Evolutionary conservation across 2,329 filamentous ascomycete genomes (phyloP), one percentile per base, ranked within the genome.

Genomic region (Huntiella abstrusa): DNA sequence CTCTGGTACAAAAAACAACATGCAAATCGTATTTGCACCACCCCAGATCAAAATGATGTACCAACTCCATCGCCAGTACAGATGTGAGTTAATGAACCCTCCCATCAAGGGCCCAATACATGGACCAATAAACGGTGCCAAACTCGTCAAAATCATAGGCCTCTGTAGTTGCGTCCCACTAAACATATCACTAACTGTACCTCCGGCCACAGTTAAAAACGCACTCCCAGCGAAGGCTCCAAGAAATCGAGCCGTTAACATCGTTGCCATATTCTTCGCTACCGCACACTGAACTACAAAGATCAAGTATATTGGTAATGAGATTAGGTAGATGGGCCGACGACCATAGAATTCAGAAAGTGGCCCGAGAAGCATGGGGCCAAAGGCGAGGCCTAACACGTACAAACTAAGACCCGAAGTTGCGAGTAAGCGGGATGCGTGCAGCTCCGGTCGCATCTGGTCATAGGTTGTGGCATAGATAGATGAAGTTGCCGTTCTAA

Each of bases 1-100:
- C 64, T 95, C 86, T 4, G 86, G 87, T 2, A 94, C 84, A 38
- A 86, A 66, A 33, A 84, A 57, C 33, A 77, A 57, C 45, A 94
- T 77, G 49, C 75, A 63, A 12, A 48, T n/a, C 43, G 84, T 67
- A 55, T 85, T 62, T 5, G 67, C 60, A n/a, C 68, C 73, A 1
- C 77, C 70, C 85, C 84, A 93, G 43, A 94, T 92, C 43, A 93
- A 62, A 49, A 93, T 66, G 3, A 86, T 70, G 57, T 87, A 94
- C 60, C 91, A 87, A 0, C 79, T 82, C 83, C 83, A 91, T 45
- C 82, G 67, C 80, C 85, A 94, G 47, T 66, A 64, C 3, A 69
- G 70, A 54, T 79, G 75, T 54, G 80, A 74, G 58, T 88, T 88
- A 59, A 93, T 85, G 59, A 92, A 86, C 5, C 84, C 85, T 6